Base-by-base conservation (phyloP, 1,284 basidiomycete genomes). In the Laetiporus sulphureus region DNA sequence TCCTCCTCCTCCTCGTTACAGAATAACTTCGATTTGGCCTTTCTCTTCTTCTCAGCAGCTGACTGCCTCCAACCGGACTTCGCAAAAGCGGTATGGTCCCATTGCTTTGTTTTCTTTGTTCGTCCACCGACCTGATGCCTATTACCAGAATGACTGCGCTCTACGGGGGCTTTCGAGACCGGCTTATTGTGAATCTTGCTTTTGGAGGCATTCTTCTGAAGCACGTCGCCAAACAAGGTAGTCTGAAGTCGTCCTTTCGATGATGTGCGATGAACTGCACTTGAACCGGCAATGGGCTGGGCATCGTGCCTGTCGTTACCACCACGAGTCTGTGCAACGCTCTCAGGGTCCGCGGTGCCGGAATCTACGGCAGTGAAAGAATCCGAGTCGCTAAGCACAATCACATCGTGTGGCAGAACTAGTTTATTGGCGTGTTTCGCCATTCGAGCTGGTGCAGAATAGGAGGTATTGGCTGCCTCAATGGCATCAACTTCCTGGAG, bases 21-120 rank as follows among this genome's bases (percentile, higher is more conserved):
- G 19, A 73, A 69, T 22, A 56, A 67, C 58, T 78, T 77, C 16
- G 64, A 69, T 57, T 75, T 77, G 27, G 55, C 60, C 22, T 42
- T 43, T 6, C 47, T 47, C 7, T 38, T 43, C 6, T 48, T 43
- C 6, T 48, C 44, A 20, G 45, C 47, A 41, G 75, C 74, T 19
- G 66, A 61, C 48, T 73, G 75, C 56, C 71, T 76, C 56, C 73
- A 65, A 0, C 89, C 91, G 1, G 79, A 77, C 64, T 87, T 86
- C 1, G 89, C 80, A 56, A 87, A 93, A 11, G 68, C 77, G 0
- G 90, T 89, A 19, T 88, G 80, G 58, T 94, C 89, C 91, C 92
- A 95, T 39, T 73, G 67, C 65, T 92, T 94, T 0, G 73, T 79
- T 59, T 79, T 82, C 38, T 67, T 69, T 2, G 75, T 67, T 39